Percentiles rank a stretch among this genome's conserved stretches.
These are phyloP conservation scores for Hibiscus tridactylites DNA, from an alignment of 345 rosid genomes.

Conservation along the genomic window DNA sequence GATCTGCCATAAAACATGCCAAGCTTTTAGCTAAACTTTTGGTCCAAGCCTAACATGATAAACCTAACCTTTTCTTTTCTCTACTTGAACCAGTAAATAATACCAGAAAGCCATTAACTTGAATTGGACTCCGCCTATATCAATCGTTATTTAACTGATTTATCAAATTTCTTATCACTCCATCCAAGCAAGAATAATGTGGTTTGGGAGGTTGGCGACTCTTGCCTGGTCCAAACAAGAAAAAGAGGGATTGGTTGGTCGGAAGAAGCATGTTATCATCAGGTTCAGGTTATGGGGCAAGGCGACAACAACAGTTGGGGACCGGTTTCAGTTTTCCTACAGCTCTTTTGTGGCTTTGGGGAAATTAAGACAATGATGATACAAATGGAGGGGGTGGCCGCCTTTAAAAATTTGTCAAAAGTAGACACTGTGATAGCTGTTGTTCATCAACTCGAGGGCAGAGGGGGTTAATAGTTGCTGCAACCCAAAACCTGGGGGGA, in stretches of 20 bases:
- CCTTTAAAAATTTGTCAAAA: slow-evolving; percentile 7
- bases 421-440: background rate
- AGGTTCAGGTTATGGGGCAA: slow-evolving; percentile 21
- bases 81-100: too few relatives aligned
- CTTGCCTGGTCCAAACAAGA: slow-evolving; percentile 11
- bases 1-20: background rate
- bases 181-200: background rate
- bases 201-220: background rate
- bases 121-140: too few relatives aligned
- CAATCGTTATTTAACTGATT: too few relatives aligned
- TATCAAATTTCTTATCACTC: too few relatives aligned
- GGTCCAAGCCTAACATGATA: background rate
- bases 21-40: background rate
- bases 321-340: background rate
- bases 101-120: too few relatives aligned
- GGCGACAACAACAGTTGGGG: slow-evolving; percentile 5
- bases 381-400: slow-evolving; percentile 13
- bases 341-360: background rate
- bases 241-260: background rate
- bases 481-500: slow-evolving; percentile 15
- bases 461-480: background rate
- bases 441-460: slow-evolving; percentile 6
- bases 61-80: background rate
- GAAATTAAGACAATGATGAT: slow-evolving; percentile 11
- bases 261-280: background rate